Percentiles rank a stretch among this genome's conserved stretches.
Conservation (phyloP, 1,284 basidiomycete species). For the Cystobasidiaceae sp. region DNA sequence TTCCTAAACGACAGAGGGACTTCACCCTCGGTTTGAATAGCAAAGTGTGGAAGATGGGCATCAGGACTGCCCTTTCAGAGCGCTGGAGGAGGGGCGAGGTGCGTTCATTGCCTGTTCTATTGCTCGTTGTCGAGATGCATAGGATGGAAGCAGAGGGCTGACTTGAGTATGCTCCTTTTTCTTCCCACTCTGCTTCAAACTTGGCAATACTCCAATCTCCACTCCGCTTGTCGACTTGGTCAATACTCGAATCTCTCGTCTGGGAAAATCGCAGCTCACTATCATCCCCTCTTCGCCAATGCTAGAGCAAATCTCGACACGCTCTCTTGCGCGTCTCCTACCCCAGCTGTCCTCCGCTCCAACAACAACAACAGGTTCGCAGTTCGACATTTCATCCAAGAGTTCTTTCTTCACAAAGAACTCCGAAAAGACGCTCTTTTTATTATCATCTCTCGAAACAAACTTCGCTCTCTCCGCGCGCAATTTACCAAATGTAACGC, state of each 20-base stretch:
- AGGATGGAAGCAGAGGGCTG: too few relatives aligned
- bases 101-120: too few relatives aligned
- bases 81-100: constrained; percentile 32
- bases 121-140: too few relatives aligned
- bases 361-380: not conserved
- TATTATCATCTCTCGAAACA: constrained; percentile 12
- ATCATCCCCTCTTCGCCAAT: constrained; percentile 18
- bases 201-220: too few relatives aligned
- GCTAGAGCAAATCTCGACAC: constrained; percentile 14
- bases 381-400: too few relatives aligned
- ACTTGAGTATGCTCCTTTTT: too few relatives aligned
- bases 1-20: constrained; percentile 37
- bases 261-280: constrained; percentile 27
- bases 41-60: constrained; percentile 27
- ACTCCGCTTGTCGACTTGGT: too few relatives aligned
- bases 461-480: constrained; percentile 28
- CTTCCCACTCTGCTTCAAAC: too few relatives aligned
- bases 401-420: not conserved
- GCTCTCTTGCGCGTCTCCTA: not conserved
- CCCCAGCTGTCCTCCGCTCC: not conserved
- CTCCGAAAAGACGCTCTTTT: constrained; percentile 21
- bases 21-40: constrained; percentile 18
- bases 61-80: constrained; percentile 27
- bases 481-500: constrained; percentile 13
- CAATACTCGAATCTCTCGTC: too few relatives aligned